Base-by-base conservation (phyloP, 2,329 filamentous ascomycete species). In the Hypoxylon sp. region DNA sequence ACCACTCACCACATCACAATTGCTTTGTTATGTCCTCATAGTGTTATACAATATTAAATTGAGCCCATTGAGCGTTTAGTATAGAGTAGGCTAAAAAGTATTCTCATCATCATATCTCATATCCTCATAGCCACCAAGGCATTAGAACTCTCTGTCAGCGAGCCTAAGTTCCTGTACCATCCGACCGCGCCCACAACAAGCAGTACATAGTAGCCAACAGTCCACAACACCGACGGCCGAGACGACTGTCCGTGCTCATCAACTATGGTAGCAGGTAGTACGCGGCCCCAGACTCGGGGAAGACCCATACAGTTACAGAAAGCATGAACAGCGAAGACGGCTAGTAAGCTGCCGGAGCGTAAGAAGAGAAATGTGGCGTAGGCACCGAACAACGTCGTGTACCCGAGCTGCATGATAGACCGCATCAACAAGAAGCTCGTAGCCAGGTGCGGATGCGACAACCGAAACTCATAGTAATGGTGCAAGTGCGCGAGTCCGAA, bases 241-340 rank as follows among this genome's bases (percentile, higher is more conserved):
- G 61, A 65, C 16, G 69, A 75, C 29, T 75, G 65, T 14, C 70
- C 76, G 19, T 74, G 66, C 12, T 71, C 67, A 30, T 74, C 68
- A 23, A 64, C 56, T 60, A 41, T 77, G 70, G 50, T 59, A 11
- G 73, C 70, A 58, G 82, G 86, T 72, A 90, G 87, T 2, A 97
- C 87, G 7, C 87, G 83, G 0, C 96, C 95, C 89, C 92, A 97
- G 63, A 98, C 80, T 5, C 94, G 87, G 21, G 96, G 96, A 52
- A 98, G 81, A 6, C 96, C 96, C 85, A 94, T 92, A 82, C 87
- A 91, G 76, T 99, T 99, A 81, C 96, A 99, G 76, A 98, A 96
- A 8, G 88, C 86, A 75, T 99, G 96, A 4, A 92, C 90, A 19
- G 90, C 75, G 56, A 95, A 89, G 30, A 91, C 91, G 11, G 91